These are phyloP conservation scores for Aspergillus terreus DNA, from an alignment of 2,329 filamentous ascomycete species.

Conservation along the genomic window DNA sequence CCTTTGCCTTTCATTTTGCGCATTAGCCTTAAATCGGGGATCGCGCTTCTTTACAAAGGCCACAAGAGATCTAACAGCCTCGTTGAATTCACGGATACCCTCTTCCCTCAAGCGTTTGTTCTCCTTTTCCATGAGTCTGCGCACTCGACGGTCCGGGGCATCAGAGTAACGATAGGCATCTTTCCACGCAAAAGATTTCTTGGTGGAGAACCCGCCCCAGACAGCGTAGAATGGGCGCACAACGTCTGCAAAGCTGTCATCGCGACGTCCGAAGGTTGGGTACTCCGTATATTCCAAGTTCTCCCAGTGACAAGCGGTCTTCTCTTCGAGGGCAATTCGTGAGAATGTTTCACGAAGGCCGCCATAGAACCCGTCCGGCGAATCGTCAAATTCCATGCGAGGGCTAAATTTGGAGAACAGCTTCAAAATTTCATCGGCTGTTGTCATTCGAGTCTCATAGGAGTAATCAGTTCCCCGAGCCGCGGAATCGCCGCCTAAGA, in stretches of 20 bases:
- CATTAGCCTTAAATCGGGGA: slow-evolving; percentile 74
- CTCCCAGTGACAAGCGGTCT: slow-evolving; percentile 68
- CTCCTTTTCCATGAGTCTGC: slow-evolving; percentile 90
- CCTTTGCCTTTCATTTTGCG: slow-evolving; percentile 73
- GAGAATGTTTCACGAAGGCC: slow-evolving; percentile 74
- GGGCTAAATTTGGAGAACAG: slow-evolving; percentile 79
- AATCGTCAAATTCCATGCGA: slow-evolving; percentile 74
- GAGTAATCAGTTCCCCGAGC: slow-evolving; percentile 53
- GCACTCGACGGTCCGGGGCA: slow-evolving; percentile 77
- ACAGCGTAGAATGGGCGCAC: slow-evolving; percentile 76
- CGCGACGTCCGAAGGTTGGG: slow-evolving; percentile 76
- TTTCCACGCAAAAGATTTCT: slow-evolving; percentile 84
- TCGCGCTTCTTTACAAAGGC: slow-evolving; percentile 89
- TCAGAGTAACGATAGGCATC: slow-evolving; percentile 80
- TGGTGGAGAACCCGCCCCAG: slow-evolving; percentile 80
- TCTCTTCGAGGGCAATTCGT: slow-evolving; percentile 75
- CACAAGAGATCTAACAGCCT: slow-evolving; percentile 80
- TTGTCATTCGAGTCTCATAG: slow-evolving; percentile 70
- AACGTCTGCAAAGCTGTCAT: slow-evolving; percentile 69
- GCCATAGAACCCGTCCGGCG: slow-evolving; percentile 78
- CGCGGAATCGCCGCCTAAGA: slow-evolving; percentile 62
- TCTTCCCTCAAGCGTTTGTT: slow-evolving; percentile 82
- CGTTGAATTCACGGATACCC: slow-evolving; percentile 83
- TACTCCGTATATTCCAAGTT: slow-evolving; percentile 61
- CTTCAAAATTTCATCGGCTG: slow-evolving; percentile 71